phyloP scores from a whole-genome alignment of 1,284 basidiomycete species.

The Ganoderma lingzhi region DNA sequence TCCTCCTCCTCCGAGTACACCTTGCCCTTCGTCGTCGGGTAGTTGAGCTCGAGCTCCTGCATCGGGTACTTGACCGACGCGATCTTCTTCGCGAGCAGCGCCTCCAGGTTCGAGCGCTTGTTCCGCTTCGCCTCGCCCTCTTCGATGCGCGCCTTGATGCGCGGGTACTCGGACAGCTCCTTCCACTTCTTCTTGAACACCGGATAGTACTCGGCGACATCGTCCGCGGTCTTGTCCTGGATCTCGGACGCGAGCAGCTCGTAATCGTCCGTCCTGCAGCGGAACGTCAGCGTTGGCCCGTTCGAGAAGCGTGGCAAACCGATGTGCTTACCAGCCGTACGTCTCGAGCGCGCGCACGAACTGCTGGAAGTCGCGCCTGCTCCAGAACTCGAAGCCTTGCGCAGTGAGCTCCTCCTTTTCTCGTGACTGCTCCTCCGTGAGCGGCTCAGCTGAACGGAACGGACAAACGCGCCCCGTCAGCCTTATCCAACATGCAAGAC shows the following conservation, averaged over 20 bases:
- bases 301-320: not conserved
- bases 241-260: conserved; percentile 88
- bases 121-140: conserved; percentile 89
- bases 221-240: conserved; percentile 84
- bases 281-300: conserved; percentile 13
- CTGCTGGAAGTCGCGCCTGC: conserved; percentile 92
- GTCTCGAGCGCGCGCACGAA: conserved; percentile 88
- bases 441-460: conserved; percentile 71
- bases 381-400: conserved; percentile 91
- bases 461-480: not conserved
- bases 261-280: conserved; percentile 70
- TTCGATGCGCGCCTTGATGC: conserved; percentile 81
- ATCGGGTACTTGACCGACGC: conserved; percentile 86
- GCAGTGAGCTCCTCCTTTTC: conserved; percentile 84
- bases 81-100: conserved; percentile 83
- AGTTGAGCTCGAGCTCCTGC: conserved; percentile 94
- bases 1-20: conserved; percentile 98
- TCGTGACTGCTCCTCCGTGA: conserved; percentile 86
- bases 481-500: not conserved
- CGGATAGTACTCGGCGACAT: conserved; percentile 83
- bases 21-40: conserved; percentile 95
- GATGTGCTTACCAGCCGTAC: conserved; percentile 77
- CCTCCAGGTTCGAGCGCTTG: conserved; percentile 87
- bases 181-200: conserved; percentile 94
- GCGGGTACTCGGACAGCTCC: conserved; percentile 86